Evolutionary conservation across 176 grass and related monocot species (phyloP).

Genomic region (Aegilops tauschii): DNA sequence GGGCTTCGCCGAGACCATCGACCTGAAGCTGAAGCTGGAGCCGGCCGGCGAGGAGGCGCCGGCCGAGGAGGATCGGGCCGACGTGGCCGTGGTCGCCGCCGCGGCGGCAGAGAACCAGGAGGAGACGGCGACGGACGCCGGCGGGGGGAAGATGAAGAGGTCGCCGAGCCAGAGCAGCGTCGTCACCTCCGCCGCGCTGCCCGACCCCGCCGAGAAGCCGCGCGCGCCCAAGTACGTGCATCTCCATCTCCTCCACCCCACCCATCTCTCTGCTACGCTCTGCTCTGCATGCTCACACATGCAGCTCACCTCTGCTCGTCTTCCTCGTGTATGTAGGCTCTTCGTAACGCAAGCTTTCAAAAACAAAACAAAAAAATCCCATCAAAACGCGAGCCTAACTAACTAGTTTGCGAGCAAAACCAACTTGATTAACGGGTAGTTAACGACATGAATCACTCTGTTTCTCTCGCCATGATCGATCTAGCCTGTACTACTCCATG

Average conservation of each 20-base stretch:
- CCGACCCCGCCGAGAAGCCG: constrained; percentile 77
- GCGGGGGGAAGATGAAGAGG: constrained; percentile 41
- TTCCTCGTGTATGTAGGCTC: neutral
- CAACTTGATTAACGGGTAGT: neutral
- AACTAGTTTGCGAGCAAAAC: neutral
- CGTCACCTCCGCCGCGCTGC: constrained; percentile 23
- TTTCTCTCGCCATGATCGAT: neutral
- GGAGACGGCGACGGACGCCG: neutral
- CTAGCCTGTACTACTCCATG: neutral
- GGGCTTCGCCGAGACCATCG: constrained; percentile 82
- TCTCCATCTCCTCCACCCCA: no score
- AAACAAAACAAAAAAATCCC: neutral
- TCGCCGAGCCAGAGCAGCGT: constrained; percentile 59
- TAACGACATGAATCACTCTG: neutral
- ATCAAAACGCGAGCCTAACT: neutral
- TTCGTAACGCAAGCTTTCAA: neutral
- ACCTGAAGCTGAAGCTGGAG: constrained; percentile 88
- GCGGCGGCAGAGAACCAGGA: neutral
- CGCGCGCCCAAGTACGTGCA: constrained; percentile 70
- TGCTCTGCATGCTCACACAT: neutral
- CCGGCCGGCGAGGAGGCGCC: constrained; percentile 12
- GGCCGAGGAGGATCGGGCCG: neutral
- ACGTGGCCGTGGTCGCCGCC: neutral
- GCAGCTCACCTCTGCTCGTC: neutral
- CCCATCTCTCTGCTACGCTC: neutral